Evolutionary conservation across 1,139 yeast species (phyloP).

Genomic region (Sugiyamaella novakii): DNA sequence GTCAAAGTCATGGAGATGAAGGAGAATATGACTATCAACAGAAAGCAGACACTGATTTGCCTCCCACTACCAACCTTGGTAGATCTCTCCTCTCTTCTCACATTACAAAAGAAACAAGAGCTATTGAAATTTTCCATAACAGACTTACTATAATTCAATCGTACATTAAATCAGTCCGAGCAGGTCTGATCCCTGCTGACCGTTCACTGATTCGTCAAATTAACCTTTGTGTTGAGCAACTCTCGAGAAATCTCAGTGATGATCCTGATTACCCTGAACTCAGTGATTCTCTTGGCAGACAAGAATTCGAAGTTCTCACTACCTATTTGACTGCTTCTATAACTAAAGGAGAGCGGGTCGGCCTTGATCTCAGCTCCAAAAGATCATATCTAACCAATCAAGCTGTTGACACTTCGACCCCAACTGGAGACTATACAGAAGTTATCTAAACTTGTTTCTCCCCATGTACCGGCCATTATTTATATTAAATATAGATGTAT

Average conservation of each 20-base stretch:
- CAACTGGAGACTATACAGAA: slow-evolving; percentile 10
- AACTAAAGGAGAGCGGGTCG: slow-evolving; percentile 28
- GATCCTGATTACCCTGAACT: slow-evolving; percentile 8
- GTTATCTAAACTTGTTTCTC: background rate
- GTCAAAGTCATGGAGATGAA: slow-evolving; percentile 14
- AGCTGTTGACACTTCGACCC: slow-evolving; percentile 5
- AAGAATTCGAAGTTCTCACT: slow-evolving; percentile 33
- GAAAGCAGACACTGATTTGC: background rate
- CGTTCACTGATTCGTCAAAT: slow-evolving; percentile 34
- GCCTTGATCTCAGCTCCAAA: slow-evolving; percentile 6
- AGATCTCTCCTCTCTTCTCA: slow-evolving; percentile 29
- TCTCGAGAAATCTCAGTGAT: slow-evolving; percentile 6
- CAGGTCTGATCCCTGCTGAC: slow-evolving; percentile 29
- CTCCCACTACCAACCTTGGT: background rate
- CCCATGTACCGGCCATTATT: no score
- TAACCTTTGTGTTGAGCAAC: slow-evolving; percentile 29
- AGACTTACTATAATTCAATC: slow-evolving; percentile 34
- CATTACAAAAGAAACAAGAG: slow-evolving; percentile 38
- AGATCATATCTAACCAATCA: background rate
- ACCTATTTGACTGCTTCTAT: slow-evolving; percentile 33
- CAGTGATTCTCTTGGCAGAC: slow-evolving; percentile 26
- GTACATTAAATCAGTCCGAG: slow-evolving; percentile 32
- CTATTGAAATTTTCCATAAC: slow-evolving; percentile 37
- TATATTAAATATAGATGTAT: no score
- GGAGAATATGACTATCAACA: slow-evolving; percentile 20